Base-by-base conservation (phyloP, 106 monocot genomes). In the Dioscorea alata region DNA sequence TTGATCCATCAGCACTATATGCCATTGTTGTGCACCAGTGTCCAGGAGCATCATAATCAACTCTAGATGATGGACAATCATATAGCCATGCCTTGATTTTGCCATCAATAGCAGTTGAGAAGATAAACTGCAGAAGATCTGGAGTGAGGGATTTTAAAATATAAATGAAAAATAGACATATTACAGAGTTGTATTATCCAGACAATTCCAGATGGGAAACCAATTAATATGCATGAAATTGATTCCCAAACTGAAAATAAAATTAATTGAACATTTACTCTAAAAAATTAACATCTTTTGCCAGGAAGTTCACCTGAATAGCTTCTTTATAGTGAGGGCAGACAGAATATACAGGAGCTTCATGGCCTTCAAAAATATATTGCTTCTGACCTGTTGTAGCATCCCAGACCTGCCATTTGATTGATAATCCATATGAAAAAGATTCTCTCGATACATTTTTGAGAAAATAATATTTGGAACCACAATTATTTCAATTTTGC, bases 61-160 rank as follows among this genome's bases (percentile, higher is more conserved):
- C 88, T 79, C 91, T 85, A 24, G 94, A 88, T 51, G 91, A 91
- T 54, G 77, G 20, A 68, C 79, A 81, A 71, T 95, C 94, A 88
- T 95, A 95, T 16, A 95, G 80, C 94, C 94, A 95, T 28, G 94
- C 91, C 70, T 95, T 95, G 22, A 95, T 95, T 79, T 95, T 95
- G 16, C 94, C 94, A 82, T 95, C 88, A 20, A 92, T 69, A 31
- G 92, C 88, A 28, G 92, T 92, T 17, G 92, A 92, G 73, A 92
- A 92, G 58, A 95, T 91, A 69, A 95, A 95, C 94, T 95, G 83
- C 78, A 86, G 28, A 64, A 72, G 34, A 61, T 18, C 8, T 34
- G 73, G 18, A 19, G 52, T 74, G 4, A 56, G 69, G 24, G 21
- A 66, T 62, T 48, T 19, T 14, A 14, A 56, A 18, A 21, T 2